Evolutionary conservation across 768 basidiomycete species (phyloP).

Genomic region (Amanita exitialis): DNA sequence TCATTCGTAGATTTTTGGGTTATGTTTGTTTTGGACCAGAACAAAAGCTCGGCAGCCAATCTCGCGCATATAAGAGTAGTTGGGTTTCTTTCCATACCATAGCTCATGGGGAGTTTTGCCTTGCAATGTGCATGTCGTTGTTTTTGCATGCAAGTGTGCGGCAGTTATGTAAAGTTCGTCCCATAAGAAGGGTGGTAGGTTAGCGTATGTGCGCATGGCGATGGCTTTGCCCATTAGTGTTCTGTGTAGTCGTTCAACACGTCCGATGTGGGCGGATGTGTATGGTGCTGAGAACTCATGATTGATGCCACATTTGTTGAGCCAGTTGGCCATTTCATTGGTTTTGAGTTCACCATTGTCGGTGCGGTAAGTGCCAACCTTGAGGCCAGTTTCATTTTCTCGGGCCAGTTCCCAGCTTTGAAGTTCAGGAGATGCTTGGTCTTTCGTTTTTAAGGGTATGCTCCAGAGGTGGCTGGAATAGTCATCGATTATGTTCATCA

Average conservation of each 20-base stretch:
- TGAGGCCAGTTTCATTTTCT: conserved; percentile 13
- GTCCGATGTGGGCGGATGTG: conserved; percentile 25
- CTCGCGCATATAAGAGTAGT: conserved; percentile 18
- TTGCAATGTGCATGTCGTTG: conserved; percentile 14
- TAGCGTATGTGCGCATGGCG: conserved; percentile 19
- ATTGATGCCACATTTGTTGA: conserved; percentile 5
- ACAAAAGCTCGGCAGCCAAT: conserved; percentile 20
- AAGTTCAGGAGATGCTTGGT: conserved; percentile 14
- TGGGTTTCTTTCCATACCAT: conserved; percentile 12
- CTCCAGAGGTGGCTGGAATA: conserved; percentile 20
- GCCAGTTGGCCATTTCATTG: conserved; percentile 13
- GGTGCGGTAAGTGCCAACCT: conserved; percentile 17
- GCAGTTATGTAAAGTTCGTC: conserved; percentile 23
- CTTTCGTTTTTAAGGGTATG: conserved; percentile 21
- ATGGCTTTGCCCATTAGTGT: conserved; percentile 21
- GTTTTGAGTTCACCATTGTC: conserved; percentile 10
- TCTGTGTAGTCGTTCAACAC: conserved; percentile 24
- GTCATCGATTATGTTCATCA: no score
- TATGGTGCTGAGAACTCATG: conserved; percentile 18
- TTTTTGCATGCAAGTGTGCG: conserved; percentile 12
- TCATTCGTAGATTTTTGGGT: conserved; percentile 17
- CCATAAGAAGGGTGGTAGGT: conserved; percentile 19
- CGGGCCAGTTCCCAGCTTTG: conserved; percentile 17
- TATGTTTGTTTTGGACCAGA: conserved; percentile 13
- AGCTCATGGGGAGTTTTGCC: conserved; percentile 10